Conservation (phyloP, 768 basidiomycete genomes). For the Nidula microcarpa region DNA sequence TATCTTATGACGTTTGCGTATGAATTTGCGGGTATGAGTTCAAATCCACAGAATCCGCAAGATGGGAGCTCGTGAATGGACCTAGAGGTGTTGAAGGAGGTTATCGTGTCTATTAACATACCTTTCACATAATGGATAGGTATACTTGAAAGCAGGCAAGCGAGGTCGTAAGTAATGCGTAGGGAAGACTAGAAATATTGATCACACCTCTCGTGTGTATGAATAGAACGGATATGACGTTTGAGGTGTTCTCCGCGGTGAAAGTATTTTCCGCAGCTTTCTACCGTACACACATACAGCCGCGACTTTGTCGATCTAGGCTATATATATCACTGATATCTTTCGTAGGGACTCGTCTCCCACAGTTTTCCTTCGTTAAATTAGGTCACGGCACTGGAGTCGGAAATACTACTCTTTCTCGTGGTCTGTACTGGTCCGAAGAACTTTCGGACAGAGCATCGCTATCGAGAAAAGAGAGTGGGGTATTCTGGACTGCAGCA, state of each 20-base stretch:
- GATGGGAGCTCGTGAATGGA: constrained; percentile 26
- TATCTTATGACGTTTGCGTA: not conserved
- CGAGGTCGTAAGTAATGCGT: not conserved
- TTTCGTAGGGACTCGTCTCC: not conserved
- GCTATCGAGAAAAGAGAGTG: not conserved
- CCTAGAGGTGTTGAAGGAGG: constrained; percentile 61
- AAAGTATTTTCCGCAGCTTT: constrained; percentile 59
- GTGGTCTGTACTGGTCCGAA: not conserved
- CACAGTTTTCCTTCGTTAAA: not conserved
- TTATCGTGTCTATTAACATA: constrained; percentile 68
- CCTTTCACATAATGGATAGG: constrained; percentile 55
- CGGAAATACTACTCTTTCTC: not conserved
- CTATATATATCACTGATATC: not conserved
- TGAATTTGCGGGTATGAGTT: not conserved
- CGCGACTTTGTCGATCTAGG: constrained; percentile 5
- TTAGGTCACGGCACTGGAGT: not conserved
- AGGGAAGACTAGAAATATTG: constrained; percentile 9
- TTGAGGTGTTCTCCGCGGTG: constrained; percentile 62
- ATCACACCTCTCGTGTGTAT: constrained; percentile 66
- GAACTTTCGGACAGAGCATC: not conserved
- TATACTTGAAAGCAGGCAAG: constrained; percentile 56
- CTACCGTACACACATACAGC: constrained; percentile 50
- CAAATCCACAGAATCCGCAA: not conserved
- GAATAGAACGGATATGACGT: constrained; percentile 58
- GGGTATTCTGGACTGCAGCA: not conserved